Base-by-base conservation (phyloP, 768 basidiomycete species). In the Xerocomellus dryophilus region DNA sequence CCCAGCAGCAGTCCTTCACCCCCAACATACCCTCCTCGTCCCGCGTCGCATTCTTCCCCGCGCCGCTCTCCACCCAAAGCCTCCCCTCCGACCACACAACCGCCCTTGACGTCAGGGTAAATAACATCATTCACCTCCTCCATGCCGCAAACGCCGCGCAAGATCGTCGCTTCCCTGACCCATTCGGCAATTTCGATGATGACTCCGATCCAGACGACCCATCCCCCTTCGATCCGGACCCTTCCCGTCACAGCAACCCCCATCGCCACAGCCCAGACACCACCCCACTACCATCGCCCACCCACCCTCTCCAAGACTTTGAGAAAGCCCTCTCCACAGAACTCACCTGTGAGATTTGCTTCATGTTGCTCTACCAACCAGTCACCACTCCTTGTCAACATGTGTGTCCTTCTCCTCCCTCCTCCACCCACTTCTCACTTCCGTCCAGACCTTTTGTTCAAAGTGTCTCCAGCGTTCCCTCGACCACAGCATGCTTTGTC, bases 331-430 rank as follows among this genome's bases (percentile, higher is more conserved):
- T 89, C 48, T n/a, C 47, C 12, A 62, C 78, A 11, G 88, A 94
- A 60, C 78, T 96, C 50, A 86, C 83, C 18, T 98, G 96, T 70
- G 90, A 94, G 69, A 94, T 98, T 32, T 98, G 96, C 72, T 89
- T 89, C 66, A 79, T 80, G 65, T 73, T 97, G 36, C 76, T 94
- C 59, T 84, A 85, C 72, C 84, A 91, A 58, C 94, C 96, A 6
- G 78, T 94, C 47, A 98, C 96, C 15, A 90, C 95, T 4, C 90
- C 92, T 12, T 98, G 96, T 71, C 95, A 98, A 70, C 96, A 98
- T 73, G 92, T 90, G 66, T 65, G 86, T 78, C 53, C 34, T 32
- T 50, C 48, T 44, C 43, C 35, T 17, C 51, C 50, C 34, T 43
- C 40, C 45, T 49, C 50, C 59, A 1, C 23, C 23, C 48, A 35